Percentiles rank a stretch among this genome's conserved stretches.
phyloP scores from a whole-genome alignment of 2,329 filamentous ascomycete genomes.

The Akanthomyces lecanii region DNA sequence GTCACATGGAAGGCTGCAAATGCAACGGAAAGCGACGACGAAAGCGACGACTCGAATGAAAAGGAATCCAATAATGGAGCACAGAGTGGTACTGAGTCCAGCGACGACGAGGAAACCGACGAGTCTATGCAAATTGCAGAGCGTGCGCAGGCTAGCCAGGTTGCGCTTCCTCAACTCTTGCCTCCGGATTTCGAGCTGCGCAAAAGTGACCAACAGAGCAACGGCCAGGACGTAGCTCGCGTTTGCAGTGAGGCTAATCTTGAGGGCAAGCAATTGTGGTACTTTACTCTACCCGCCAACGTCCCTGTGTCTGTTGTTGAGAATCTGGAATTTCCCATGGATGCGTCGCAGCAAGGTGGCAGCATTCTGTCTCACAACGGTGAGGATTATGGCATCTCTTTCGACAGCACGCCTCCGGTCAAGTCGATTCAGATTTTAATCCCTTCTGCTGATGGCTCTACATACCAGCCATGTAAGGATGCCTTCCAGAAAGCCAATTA shows the following conservation, averaged over 20 bases:
- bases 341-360: slow-evolving; percentile 48
- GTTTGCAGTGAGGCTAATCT: slow-evolving; percentile 57
- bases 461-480: slow-evolving; percentile 49
- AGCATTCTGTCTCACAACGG: slow-evolving; percentile 59
- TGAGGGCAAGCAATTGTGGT: slow-evolving; percentile 73
- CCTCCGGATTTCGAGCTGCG: slow-evolving; percentile 52
- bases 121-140: slow-evolving; percentile 38
- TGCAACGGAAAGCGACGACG: slow-evolving; percentile 20
- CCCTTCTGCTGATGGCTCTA: slow-evolving; percentile 50
- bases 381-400: slow-evolving; percentile 56
- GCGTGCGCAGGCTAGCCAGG: slow-evolving; percentile 28
- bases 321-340: slow-evolving; percentile 57
- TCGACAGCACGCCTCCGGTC: slow-evolving; percentile 48
- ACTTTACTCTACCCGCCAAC: slow-evolving; percentile 68
- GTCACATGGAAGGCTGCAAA: slow-evolving; percentile 12
- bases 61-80: slow-evolving; percentile 14
- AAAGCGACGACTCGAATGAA: slow-evolving; percentile 19
- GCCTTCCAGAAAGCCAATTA: no score
- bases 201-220: slow-evolving; percentile 38
- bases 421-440: slow-evolving; percentile 56
- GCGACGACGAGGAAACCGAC: slow-evolving; percentile 28
- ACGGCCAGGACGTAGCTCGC: slow-evolving; percentile 44
- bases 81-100: slow-evolving; percentile 26
- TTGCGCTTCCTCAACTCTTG: slow-evolving; percentile 43
- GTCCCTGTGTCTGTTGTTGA: slow-evolving; percentile 65